Evolutionary conservation across 345 rosid genomes (phyloP), one percentile per base, ranked within the genome.

Genomic region (Eucalyptus fibrosa): DNA sequence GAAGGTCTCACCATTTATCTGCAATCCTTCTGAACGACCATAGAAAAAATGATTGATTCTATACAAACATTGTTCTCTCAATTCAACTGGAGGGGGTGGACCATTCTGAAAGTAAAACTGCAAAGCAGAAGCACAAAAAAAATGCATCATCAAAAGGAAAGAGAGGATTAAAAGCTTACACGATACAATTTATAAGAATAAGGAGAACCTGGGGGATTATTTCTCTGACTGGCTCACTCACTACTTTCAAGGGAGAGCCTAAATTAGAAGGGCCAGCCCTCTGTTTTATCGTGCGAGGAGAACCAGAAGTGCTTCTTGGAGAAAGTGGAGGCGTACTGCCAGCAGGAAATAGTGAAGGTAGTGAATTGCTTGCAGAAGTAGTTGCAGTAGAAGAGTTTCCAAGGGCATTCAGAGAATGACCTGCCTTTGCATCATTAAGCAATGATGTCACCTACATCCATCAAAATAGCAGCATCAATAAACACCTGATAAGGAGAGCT

Each of bases 311-410:
- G 90, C 98, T 98, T 87, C 99, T 95, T 10, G 99, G 99, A 62
- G 99, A 98, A 89, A 98, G 98, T 15, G 99, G 99, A 90, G 99
- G 99, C 44, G 98, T 95, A 90, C 98, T 96, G 87, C 98, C 99
- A 86, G 96, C 95, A 87, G 97, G 98, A 93, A 98, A 98, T 96
- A 98, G 94, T 67, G 99, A 98, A 28, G 99, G 99, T 90, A 98
- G 88, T 45, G 98, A 89, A 92, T 93, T 95, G 92, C 93, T 92
- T 7, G 95, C 50, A 65, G 94, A 91, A 91, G 95, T 86, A 92
- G 89, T 93, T 88, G 96, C 90, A 93, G 92, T 89, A 88, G 97
- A 94, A 51, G 95, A 93, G 90, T 91, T 97, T 42, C 96, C 96
- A 87, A 94, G 88, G 47, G 93, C 95, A 92, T 94, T 97, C 92